Percentiles rank a stretch among this genome's conserved stretches.
Evolutionary conservation across 805 yeast species (phyloP).

Genomic region (Ogataea paraovalis): DNA sequence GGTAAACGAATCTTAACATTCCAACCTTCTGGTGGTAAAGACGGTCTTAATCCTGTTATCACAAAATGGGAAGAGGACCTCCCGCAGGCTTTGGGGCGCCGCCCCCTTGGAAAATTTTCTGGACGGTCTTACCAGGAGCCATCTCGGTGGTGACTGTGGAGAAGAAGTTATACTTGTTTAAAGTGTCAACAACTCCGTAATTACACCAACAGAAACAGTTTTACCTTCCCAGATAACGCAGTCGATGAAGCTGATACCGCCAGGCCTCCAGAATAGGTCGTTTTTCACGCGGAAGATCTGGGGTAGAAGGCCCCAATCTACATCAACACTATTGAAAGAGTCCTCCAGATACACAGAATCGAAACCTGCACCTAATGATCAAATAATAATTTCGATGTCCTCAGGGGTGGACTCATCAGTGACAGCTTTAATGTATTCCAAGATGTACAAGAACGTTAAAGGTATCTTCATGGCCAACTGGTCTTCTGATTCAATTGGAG

Average conservation of each 20-base stretch:
- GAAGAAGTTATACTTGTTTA: too few species aligned
- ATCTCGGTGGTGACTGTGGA: too few species aligned
- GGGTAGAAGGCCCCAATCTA: not conserved
- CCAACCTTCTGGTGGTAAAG: too few species aligned
- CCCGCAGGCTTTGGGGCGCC: too few species aligned
- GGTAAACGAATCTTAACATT: too few species aligned
- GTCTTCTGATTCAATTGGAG: conserved; percentile 39
- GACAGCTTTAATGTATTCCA: conserved; percentile 56
- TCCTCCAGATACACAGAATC: conserved; percentile 32
- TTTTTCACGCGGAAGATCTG: not conserved
- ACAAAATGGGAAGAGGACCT: too few species aligned
- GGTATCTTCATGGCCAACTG: conserved; percentile 96
- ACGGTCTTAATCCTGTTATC: too few species aligned
- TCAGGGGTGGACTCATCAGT: conserved; percentile 96
- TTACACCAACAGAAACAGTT: too few species aligned
- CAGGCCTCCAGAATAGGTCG: not conserved
- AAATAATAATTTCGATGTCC: conserved; percentile 84
- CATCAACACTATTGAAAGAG: conserved; percentile 1
- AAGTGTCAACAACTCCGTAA: too few species aligned
- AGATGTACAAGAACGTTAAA: conserved; percentile 52
- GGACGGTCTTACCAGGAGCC: not conserved
- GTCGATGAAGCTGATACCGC: not conserved
- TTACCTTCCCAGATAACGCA: too few species aligned
- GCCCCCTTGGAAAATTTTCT: not conserved
- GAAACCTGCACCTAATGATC: conserved; percentile 49